Conservation (phyloP, 208 protist genomes). For the Leishmania tropica region DNA sequence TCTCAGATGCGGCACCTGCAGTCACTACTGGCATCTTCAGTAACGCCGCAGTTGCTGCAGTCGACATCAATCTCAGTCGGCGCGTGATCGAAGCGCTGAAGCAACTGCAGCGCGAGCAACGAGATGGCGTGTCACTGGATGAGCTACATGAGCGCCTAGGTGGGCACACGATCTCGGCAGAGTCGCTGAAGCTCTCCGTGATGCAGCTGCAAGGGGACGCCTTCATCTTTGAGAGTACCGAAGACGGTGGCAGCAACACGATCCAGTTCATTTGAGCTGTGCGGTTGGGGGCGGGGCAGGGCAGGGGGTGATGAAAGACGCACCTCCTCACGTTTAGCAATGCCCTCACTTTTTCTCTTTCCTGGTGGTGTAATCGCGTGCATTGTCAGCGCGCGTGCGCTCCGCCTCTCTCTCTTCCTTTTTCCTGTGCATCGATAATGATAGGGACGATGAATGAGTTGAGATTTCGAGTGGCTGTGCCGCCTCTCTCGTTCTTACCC, state of each 20-base stretch:
- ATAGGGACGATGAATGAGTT: not conserved
- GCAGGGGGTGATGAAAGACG: not conserved
- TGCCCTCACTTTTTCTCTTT: not conserved
- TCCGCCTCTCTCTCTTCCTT: not conserved
- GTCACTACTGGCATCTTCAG: conserved; percentile 7
- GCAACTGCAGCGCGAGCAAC: conserved; percentile 73
- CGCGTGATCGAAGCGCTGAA: conserved; percentile 57
- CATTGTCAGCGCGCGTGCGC: not conserved
- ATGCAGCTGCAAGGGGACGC: conserved; percentile 63
- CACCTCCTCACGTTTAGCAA: not conserved
- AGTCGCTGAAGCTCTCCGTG: conserved; percentile 47
- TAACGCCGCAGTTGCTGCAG: not conserved
- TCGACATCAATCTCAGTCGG: conserved; percentile 30
- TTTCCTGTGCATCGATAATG: not conserved
- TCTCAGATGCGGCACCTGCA: not conserved
- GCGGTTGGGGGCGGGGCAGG: too few species aligned
- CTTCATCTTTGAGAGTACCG: conserved; percentile 73
- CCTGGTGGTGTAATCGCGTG: not conserved
- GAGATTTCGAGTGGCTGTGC: not conserved
- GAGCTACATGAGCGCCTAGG: conserved; percentile 64
- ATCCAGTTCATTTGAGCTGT: conserved; percentile 72
- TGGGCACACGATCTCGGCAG: conserved; percentile 25
- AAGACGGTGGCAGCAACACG: conserved; percentile 58
- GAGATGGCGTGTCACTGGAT: conserved; percentile 37
- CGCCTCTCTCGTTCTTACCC: not conserved